A percentile compares a stretch with the other conserved stretches of the same genome.
phyloP scores from a whole-genome alignment of 139 green algal genomes.

The Limnomonas spitsbergensis region DNA sequence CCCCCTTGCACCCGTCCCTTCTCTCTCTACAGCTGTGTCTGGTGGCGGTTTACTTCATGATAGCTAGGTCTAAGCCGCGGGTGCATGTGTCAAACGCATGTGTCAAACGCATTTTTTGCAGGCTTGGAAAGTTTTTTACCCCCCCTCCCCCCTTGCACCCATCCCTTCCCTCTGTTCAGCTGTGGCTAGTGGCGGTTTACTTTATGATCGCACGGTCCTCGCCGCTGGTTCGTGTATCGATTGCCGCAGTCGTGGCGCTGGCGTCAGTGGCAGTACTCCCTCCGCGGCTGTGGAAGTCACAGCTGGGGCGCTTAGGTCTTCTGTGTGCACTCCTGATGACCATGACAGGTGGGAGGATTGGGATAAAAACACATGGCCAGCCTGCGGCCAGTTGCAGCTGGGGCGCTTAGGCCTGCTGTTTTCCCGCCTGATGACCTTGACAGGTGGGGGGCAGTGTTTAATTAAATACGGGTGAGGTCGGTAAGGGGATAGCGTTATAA shows the following conservation, averaged over 20 bases:
- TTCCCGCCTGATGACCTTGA: no score
- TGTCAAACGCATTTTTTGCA: no score
- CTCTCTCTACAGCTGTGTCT: constrained; percentile 73
- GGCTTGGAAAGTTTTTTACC: no score
- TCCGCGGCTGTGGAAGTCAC: constrained; percentile 46
- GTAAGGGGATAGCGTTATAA: no score
- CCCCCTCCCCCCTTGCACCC: background rate
- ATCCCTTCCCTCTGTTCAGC: constrained; percentile 28
- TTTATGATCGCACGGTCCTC: constrained; percentile 58
- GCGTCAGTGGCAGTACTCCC: constrained; percentile 50
- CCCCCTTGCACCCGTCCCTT: no score
- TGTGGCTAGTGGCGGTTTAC: constrained; percentile 72
- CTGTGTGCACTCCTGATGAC: constrained; percentile 65
- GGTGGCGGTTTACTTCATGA: constrained; percentile 61
- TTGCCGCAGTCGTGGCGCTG: constrained; percentile 38
- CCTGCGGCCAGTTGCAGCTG: no score
- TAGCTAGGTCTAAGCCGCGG: constrained; percentile 47
- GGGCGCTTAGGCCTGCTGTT: no score
- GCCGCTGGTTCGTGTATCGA: constrained; percentile 33
- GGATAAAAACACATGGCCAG: background rate
- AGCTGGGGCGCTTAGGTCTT: constrained; percentile 59
- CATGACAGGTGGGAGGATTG: constrained; percentile 27
- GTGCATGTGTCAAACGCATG: no score
- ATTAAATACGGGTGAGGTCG: no score
- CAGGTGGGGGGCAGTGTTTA: no score